phyloP scores from a whole-genome alignment of 2,329 filamentous ascomycete genomes.

The Diplocarpon rosae region DNA sequence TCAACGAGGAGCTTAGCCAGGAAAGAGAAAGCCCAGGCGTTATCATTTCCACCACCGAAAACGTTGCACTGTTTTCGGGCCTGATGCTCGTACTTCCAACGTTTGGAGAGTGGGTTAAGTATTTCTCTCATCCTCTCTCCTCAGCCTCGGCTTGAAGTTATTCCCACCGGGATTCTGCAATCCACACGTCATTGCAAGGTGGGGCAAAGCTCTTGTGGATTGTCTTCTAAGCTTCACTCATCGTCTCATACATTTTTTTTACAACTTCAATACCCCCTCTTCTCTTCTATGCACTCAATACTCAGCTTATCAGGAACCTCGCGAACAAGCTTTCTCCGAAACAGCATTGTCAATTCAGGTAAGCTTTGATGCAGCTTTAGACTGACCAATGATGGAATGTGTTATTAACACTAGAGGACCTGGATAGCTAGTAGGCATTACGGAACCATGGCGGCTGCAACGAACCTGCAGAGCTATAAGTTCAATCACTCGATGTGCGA shows the following conservation, averaged over 20 bases:
- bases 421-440: constrained; percentile 22
- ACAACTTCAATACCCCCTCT: neutral
- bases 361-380: constrained; percentile 1
- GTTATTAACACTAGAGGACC: constrained; percentile 12
- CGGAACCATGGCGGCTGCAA: constrained; percentile 36
- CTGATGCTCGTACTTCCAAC: no score
- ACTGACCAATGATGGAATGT: constrained; percentile 5
- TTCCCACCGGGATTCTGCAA: neutral
- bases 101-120: no score
- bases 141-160: constrained; percentile 1
- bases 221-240: neutral
- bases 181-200: constrained; percentile 3
- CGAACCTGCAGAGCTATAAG: constrained; percentile 69
- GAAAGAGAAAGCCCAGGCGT: no score
- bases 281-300: constrained; percentile 17
- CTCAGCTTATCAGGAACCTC: constrained; percentile 15
- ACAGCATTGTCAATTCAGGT: constrained; percentile 18
- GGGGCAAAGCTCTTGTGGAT: neutral
- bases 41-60: no score
- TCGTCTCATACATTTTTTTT: constrained; percentile 3
- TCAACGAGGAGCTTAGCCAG: no score
- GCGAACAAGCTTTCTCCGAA: constrained; percentile 12
- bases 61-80: no score
- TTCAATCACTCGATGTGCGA: constrained; percentile 77
- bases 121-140: neutral